Evolutionary conservation across 2,329 filamentous ascomycete species (phyloP), one percentile per base, ranked within the genome.

Genomic region (Penicillium sp.): DNA sequence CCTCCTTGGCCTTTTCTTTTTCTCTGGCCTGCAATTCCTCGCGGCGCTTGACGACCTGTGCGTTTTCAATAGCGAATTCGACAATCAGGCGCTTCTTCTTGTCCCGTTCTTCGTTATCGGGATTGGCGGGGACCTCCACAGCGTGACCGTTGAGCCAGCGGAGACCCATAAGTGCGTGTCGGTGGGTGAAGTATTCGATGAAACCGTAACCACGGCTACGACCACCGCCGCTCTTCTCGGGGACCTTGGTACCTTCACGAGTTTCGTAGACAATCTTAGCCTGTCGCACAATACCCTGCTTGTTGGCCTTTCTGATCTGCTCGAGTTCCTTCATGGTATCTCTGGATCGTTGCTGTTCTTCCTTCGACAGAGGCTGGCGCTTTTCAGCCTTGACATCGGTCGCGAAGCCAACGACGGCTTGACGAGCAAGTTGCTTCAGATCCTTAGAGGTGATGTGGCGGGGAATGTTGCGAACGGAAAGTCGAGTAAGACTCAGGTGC

Each of bases 61-160:
- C 90, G 61, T 98, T 98, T 71, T 98, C 93, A 66, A 98, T 95
- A 16, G 93, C 89, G 66, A 98, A 98, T 68, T 98, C 94, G 29
- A 91, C 91, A 63, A 98, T 89, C 42, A 98, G 72, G 10, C 93
- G 79, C 69, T 93, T 90, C 66, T 89, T 91, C 71, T 86, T 88
- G 55, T 93, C 89, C 43, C 79, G 65, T 23, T 59, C 55, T 1
- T 66, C 69, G 8, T 61, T 58, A n/a, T 64, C 51, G 3, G 55
- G 54, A 35, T 61, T 62, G 14, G 58, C 57, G 11, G 67, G 63
- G 11, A 61, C 56, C 29, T 68, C 77, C 31, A 84, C 70, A 7
- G 75, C 73, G 55, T 84, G 84, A 1, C 91, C 90, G 66, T 98
- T 98, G 47, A 98, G 77, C 83, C 89, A 97, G 38, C 93, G 79